These are phyloP conservation scores for Hypoxylon lienhwacheense DNA, from an alignment of 495 filamentous ascomycete genomes.

Conservation along the genomic window DNA sequence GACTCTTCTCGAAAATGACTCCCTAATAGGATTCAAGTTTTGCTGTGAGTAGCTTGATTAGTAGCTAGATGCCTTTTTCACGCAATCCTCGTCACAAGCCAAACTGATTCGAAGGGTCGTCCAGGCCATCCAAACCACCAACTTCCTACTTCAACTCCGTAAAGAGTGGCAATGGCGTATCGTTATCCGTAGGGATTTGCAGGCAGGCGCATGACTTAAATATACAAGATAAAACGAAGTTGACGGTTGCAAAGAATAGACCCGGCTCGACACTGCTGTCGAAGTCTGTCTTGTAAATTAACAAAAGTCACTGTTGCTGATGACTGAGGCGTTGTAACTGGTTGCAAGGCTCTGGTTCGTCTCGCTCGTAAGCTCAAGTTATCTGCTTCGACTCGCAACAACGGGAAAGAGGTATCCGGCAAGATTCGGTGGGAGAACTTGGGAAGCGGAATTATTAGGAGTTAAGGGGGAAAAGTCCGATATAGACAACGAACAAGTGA, in stretches of 20 bases:
- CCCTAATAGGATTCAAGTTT: not conserved
- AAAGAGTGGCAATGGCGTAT: conserved; percentile 10
- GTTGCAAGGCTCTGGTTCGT: conserved; percentile 10
- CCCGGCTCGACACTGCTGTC: conserved; percentile 7
- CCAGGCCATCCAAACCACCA: conserved; percentile 16
- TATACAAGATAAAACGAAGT: conserved; percentile 1
- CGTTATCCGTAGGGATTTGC: conserved; percentile 13
- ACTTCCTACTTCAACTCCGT: conserved; percentile 11
- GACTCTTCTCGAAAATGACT: conserved; percentile 4
- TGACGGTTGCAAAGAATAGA: not conserved
- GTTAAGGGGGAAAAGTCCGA: not conserved
- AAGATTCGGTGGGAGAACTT: conserved; percentile 10
- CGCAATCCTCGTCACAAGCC: conserved; percentile 15
- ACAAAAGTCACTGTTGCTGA: not conserved
- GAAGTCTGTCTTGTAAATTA: conserved; percentile 3
- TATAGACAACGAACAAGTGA: not conserved
- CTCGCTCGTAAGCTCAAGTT: conserved; percentile 11
- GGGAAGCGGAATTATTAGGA: not conserved
- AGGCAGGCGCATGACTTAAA: conserved; percentile 26
- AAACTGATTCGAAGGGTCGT: conserved; percentile 8
- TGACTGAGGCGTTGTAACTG: conserved; percentile 7
- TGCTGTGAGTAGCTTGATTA: conserved; percentile 11
- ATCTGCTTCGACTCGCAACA: conserved; percentile 2
- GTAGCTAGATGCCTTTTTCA: conserved; percentile 4
- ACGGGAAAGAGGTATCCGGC: conserved; percentile 1